These are phyloP conservation scores for Fragosphaeria purpurea DNA, from an alignment of 2,329 filamentous ascomycete species.

Conservation along the genomic window DNA sequence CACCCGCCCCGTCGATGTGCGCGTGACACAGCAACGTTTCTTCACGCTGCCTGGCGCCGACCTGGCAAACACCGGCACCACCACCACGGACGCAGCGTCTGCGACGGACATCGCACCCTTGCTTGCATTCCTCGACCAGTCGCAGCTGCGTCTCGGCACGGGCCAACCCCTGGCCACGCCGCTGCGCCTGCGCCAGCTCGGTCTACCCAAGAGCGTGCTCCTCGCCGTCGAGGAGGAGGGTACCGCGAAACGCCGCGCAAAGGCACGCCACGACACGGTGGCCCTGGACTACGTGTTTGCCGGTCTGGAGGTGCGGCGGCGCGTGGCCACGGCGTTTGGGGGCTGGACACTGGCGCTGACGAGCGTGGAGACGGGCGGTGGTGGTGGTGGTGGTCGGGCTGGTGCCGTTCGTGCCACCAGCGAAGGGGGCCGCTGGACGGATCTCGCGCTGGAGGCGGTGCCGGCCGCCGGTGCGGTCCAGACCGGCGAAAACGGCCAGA, in stretches of 20 bases:
- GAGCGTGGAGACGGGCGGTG: conserved; percentile 40
- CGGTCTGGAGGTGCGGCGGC: conserved; percentile 42
- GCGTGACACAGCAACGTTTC: conserved; percentile 30
- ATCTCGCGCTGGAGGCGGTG: conserved; percentile 35
- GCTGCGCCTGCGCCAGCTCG: conserved; percentile 15
- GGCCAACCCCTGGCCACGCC: conserved; percentile 40
- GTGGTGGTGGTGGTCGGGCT: conserved; percentile 19
- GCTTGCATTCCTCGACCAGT: conserved; percentile 31
- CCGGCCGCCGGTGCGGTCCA: not conserved
- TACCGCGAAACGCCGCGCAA: no score
- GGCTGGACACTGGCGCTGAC: conserved; percentile 40
- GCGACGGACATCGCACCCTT: conserved; percentile 20
- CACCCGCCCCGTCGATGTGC: conserved; percentile 35
- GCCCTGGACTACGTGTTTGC: conserved; percentile 32
- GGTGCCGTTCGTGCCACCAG: no score
- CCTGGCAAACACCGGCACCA: not conserved
- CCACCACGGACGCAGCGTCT: not conserved
- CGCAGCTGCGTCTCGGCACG: conserved; percentile 34
- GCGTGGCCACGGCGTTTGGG: conserved; percentile 30
- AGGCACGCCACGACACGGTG: conserved; percentile 4
- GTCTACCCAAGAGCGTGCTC: conserved; percentile 16
- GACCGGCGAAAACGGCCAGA: not conserved
- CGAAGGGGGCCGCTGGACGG: conserved; percentile 33
- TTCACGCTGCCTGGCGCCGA: conserved; percentile 18
- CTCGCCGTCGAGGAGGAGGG: not conserved